Evolutionary conservation across 108 stramenopile species (phyloP).

Genomic region (Epithemia pelagica): DNA sequence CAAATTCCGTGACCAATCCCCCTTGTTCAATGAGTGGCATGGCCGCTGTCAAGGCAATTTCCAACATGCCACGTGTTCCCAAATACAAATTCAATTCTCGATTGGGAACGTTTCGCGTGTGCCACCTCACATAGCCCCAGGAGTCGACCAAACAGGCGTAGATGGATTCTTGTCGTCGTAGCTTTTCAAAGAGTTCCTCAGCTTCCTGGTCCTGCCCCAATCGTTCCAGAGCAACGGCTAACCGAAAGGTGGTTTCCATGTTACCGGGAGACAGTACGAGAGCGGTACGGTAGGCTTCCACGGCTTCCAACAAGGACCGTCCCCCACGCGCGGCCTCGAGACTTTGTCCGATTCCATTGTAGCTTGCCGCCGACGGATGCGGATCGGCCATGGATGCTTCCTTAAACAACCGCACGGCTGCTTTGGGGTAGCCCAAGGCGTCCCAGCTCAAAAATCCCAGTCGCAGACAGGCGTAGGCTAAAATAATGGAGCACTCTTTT

Average conservation of each 20-base stretch:
- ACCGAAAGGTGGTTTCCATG: conserved; percentile 30
- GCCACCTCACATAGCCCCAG: conserved; percentile 88
- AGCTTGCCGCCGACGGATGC: conserved; percentile 47
- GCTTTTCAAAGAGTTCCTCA: conserved; percentile 57
- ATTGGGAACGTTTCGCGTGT: conserved; percentile 53
- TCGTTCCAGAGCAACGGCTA: conserved; percentile 78
- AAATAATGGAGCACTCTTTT: conserved; percentile 32
- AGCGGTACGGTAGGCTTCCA: conserved; percentile 57
- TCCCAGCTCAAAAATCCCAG: conserved; percentile 68
- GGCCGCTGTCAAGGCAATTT: conserved; percentile 73
- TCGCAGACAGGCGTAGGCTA: conserved; percentile 64
- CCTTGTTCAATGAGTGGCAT: conserved; percentile 56
- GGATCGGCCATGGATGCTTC: conserved; percentile 57
- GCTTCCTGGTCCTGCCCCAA: conserved; percentile 57
- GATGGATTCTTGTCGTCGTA: conserved; percentile 52
- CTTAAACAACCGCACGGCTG: conserved; percentile 61
- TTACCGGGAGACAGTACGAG: conserved; percentile 12
- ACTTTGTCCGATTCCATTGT: conserved; percentile 56
- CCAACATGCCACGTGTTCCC: conserved; percentile 76
- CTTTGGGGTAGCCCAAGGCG: conserved; percentile 70
- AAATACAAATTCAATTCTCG: conserved; percentile 56
- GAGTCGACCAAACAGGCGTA: conserved; percentile 65
- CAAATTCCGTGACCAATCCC: conserved; percentile 83
- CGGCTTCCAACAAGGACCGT: conserved; percentile 50
- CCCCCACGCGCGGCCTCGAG: conserved; percentile 56